These are phyloP conservation scores for Tuber indicum DNA, from an alignment of 495 filamentous ascomycete species.

Conservation along the genomic window DNA sequence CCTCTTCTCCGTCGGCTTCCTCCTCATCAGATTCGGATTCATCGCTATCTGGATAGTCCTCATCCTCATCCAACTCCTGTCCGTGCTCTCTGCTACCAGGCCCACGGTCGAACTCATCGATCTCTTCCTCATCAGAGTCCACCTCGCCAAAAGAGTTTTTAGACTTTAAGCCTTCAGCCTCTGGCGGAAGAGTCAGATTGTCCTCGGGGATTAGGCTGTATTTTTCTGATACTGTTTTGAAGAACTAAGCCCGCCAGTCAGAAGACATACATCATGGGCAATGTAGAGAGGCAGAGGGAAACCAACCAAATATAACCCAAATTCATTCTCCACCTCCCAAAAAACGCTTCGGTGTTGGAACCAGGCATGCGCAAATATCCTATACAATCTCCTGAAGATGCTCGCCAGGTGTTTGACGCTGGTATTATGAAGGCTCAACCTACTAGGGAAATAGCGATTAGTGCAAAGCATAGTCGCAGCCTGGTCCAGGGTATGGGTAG, in stretches of 20 bases:
- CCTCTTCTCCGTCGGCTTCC: slow-evolving; percentile 34
- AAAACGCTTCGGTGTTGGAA: slow-evolving; percentile 95
- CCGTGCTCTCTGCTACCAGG: slow-evolving; percentile 19
- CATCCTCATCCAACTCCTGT: slow-evolving; percentile 35
- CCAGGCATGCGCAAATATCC: slow-evolving; percentile 98
- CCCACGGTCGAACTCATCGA: slow-evolving; percentile 38
- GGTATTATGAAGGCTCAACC: slow-evolving; percentile 61
- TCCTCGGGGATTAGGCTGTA: slow-evolving; percentile 84
- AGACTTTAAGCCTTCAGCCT: slow-evolving; percentile 71
- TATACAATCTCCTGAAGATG: slow-evolving; percentile 86
- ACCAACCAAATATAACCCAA: slow-evolving; percentile 66
- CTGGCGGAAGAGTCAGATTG: slow-evolving; percentile 88
- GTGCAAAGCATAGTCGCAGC: slow-evolving; percentile 84
- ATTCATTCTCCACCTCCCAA: slow-evolving; percentile 84
- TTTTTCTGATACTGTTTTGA: slow-evolving; percentile 91
- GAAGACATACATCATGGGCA: background rate
- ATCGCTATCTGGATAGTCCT: slow-evolving; percentile 34
- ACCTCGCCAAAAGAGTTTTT: slow-evolving; percentile 31
- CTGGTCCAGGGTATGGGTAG: slow-evolving; percentile 96
- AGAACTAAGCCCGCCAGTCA: slow-evolving; percentile 49
- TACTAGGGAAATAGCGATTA: slow-evolving; percentile 83
- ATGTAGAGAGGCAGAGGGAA: background rate
- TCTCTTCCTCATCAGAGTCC: slow-evolving; percentile 33
- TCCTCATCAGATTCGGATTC: slow-evolving; percentile 40
- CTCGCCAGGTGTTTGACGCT: slow-evolving; percentile 81